Evolutionary conservation across 2,329 filamentous ascomycete species (phyloP), one percentile per base, ranked within the genome.

Genomic region (Sporothrix humicola): DNA sequence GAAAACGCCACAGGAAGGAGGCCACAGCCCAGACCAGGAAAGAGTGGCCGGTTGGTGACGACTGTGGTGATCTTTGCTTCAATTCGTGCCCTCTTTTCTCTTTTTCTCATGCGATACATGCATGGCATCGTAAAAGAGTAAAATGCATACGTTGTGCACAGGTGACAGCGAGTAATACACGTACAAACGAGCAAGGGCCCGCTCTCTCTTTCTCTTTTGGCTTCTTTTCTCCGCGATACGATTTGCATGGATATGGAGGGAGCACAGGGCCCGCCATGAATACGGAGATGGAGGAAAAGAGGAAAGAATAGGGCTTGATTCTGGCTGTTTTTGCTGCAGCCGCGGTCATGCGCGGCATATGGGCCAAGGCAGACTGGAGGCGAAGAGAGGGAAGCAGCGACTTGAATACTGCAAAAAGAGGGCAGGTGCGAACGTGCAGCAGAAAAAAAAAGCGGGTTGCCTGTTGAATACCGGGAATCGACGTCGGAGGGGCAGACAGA

Each of bases 361-460:
- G 69, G 68, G 66, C 65, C 72, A 73, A 73, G 72, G 72, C 72
- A 73, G 72, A 73, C 72, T 48, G 56, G 65, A 65, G 54, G 52
- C 65, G 52, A 73, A 66, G 61, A 61, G 48, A 8, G 42, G 15
- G 15, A 46, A 31, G 20, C 17, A 54, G 52, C n/a, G 52, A 26
- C 52, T n/a, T 31, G 26, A 23, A 44, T 17, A 12, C 63, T 50
- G n/a, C 71, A 56, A 52, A 69, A 69, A 68, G 37, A 72, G 52
- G 72, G 54, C 58, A 69, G 50, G 23, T 37, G 71, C 63, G 8
- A 58, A 48, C 26, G 7, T 66, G 61, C 61, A 66, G 70, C 42
- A 42, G 26, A 66, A 15, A 23, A 20, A 65, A 63, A 52, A 69
- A 69, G 65, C 58, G 68, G 68, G 68, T n/a, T 56, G 66, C 26